A percentile compares a stretch with the other conserved stretches of the same genome.
Conservation (phyloP, 441 rosid genomes). For the Croton setiger region DNA sequence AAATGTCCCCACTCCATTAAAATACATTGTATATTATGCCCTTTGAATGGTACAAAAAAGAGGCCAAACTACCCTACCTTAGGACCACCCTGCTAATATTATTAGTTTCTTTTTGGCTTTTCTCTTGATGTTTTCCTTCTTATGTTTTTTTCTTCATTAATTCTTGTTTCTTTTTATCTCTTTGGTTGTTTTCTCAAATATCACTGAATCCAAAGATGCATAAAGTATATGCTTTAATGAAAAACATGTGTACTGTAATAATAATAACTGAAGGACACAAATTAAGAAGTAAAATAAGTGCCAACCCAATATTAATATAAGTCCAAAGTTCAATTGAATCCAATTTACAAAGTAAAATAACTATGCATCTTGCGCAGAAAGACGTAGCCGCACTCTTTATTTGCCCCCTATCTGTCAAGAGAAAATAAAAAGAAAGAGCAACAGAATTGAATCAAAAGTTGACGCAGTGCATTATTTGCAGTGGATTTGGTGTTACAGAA, state of each 20-base stretch:
- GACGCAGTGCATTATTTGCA: neutral
- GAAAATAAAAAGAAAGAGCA: neutral
- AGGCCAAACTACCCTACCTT: conserved; percentile 14
- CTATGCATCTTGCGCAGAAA: too few relatives aligned
- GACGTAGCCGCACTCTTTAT: too few relatives aligned
- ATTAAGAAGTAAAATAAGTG: too few relatives aligned
- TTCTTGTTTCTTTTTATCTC: neutral
- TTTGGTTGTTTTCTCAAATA: neutral
- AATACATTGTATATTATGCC: neutral
- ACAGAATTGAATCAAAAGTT: neutral
- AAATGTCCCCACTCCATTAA: conserved; percentile 5
- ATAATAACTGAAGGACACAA: too few relatives aligned
- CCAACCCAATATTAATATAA: too few relatives aligned
- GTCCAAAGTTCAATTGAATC: too few relatives aligned
- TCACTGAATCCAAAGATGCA: too few relatives aligned
- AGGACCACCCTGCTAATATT: conserved; percentile 35
- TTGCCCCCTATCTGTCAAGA: too few relatives aligned
- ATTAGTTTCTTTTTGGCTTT: conserved; percentile 25
- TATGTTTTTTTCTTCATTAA: conserved; percentile 1
- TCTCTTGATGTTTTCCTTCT: conserved; percentile 26
- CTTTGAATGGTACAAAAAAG: neutral
- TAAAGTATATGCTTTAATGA: too few relatives aligned
- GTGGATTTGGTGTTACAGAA: neutral
- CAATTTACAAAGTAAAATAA: too few relatives aligned
- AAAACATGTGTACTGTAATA: too few relatives aligned